These are phyloP conservation scores for Daldinia childiae DNA, from an alignment of 495 filamentous ascomycete genomes.

Conservation along the genomic window DNA sequence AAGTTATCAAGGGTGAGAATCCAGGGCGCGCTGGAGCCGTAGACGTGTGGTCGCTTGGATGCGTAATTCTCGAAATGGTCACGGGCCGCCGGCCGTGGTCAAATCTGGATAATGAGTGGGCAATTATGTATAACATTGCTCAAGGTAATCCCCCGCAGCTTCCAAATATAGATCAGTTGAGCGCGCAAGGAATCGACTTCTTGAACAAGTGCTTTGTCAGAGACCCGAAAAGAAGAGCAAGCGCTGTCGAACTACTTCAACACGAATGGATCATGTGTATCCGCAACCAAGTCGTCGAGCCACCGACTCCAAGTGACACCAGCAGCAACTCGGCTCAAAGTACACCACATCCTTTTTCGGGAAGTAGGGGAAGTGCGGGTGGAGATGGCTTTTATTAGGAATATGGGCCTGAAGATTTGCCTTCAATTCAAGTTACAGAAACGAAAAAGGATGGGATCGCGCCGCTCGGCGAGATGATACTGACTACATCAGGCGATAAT, in stretches of 20 bases:
- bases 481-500: neutral
- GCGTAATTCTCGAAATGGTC: constrained; percentile 97
- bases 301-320: constrained; percentile 61
- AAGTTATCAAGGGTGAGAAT: constrained; percentile 91
- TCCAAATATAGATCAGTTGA: constrained; percentile 83
- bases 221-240: constrained; percentile 80
- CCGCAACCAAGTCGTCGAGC: constrained; percentile 64
- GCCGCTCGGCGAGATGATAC: neutral
- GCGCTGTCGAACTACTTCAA: constrained; percentile 88
- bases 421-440: constrained; percentile 27
- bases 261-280: constrained; percentile 91
- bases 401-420: constrained; percentile 37
- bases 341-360: constrained; percentile 46
- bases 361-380: constrained; percentile 39
- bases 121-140: constrained; percentile 99
- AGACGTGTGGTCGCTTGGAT: constrained; percentile 97
- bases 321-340: constrained; percentile 53
- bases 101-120: constrained; percentile 98
- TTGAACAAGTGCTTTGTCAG: constrained; percentile 85
- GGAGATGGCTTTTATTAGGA: constrained; percentile 46
- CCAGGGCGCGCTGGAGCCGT: constrained; percentile 82
- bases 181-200: constrained; percentile 85
- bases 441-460: constrained; percentile 19
- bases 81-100: constrained; percentile 96
- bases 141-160: constrained; percentile 92